phyloP scores from a whole-genome alignment of 441 rosid genomes.

The Croton laevigatus region DNA sequence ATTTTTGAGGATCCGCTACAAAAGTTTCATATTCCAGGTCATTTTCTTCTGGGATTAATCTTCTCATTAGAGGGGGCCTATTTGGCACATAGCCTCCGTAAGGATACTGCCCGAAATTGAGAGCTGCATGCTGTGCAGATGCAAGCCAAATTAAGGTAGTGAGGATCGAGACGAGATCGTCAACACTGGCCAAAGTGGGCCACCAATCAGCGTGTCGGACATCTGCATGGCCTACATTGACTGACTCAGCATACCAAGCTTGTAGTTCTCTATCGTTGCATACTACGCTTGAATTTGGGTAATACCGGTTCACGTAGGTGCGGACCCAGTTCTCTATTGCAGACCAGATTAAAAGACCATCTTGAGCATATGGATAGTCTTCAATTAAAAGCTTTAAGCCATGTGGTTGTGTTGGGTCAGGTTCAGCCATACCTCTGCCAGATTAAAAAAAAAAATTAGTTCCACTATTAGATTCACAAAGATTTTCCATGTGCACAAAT shows the following conservation, averaged over 20 bases:
- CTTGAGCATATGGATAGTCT: slow-evolving; percentile 92
- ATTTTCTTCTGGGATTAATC: slow-evolving; percentile 67
- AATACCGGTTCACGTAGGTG: slow-evolving; percentile 73
- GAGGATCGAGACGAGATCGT: slow-evolving; percentile 57
- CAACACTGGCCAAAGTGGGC: slow-evolving; percentile 55
- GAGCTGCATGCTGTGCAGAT: slow-evolving; percentile 94
- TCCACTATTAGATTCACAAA: slow-evolving; percentile 16
- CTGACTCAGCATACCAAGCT: slow-evolving; percentile 77
- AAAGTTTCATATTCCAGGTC: slow-evolving; percentile 62
- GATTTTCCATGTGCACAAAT: neutral
- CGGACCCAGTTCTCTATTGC: slow-evolving; percentile 85
- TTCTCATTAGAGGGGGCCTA: slow-evolving; percentile 83
- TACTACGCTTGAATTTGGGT: slow-evolving; percentile 48
- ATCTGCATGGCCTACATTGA: slow-evolving; percentile 86
- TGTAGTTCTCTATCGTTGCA: slow-evolving; percentile 70
- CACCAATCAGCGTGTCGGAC: slow-evolving; percentile 72
- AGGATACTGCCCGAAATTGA: slow-evolving; percentile 92
- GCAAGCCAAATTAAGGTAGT: slow-evolving; percentile 88
- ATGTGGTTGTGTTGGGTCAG: slow-evolving; percentile 81
- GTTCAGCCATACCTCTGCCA: slow-evolving; percentile 87
- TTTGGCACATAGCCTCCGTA: slow-evolving; percentile 91
- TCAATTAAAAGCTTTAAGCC: slow-evolving; percentile 76
- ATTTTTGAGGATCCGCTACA: slow-evolving; percentile 67
- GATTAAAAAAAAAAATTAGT: neutral
- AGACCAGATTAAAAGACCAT: slow-evolving; percentile 82